phyloP scores from a whole-genome alignment of 352 stramenopile genomes.

The Pythium dissotocum region DNA sequence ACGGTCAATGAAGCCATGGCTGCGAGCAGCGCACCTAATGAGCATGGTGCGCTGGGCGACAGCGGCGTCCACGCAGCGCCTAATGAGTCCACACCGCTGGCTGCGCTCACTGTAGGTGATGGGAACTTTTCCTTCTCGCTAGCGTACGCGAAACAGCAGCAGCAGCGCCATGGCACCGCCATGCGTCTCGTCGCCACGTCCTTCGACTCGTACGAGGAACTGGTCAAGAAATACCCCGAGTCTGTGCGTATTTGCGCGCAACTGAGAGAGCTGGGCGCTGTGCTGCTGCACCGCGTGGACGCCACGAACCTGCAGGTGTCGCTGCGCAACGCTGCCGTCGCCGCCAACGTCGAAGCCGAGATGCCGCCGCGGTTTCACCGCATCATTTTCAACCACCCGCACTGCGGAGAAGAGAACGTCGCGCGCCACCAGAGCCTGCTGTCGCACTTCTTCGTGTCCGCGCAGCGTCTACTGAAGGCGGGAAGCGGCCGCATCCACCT shows the following conservation, averaged over 20 bases:
- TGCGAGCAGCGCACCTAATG: not conserved
- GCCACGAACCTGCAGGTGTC: slow-evolving; percentile 59
- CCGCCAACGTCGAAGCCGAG: slow-evolving; percentile 10
- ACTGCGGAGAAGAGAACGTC: slow-evolving; percentile 91
- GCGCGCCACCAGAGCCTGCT: slow-evolving; percentile 86
- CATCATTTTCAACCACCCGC: slow-evolving; percentile 95
- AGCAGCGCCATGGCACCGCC: not conserved
- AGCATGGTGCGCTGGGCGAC: not conserved
- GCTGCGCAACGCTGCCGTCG: slow-evolving; percentile 26
- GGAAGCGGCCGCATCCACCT: slow-evolving; percentile 48
- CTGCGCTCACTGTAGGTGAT: slow-evolving; percentile 33
- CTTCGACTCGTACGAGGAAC: slow-evolving; percentile 63
- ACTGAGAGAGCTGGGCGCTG: slow-evolving; percentile 38
- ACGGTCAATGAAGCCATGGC: slow-evolving; percentile 5
- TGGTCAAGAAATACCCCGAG: slow-evolving; percentile 68
- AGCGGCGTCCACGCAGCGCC: not conserved
- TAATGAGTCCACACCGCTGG: not conserved
- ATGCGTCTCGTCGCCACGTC: slow-evolving; percentile 37
- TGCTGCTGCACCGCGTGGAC: slow-evolving; percentile 63
- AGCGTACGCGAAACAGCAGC: slow-evolving; percentile 22
- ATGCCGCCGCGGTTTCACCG: slow-evolving; percentile 47
- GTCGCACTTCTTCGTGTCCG: slow-evolving; percentile 89
- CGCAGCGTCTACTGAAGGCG: slow-evolving; percentile 40
- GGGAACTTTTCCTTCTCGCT: slow-evolving; percentile 44
- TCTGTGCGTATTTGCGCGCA: slow-evolving; percentile 41